Conservation (phyloP, 1,284 basidiomycete genomes). For the Ustilago trichophora region DNA sequence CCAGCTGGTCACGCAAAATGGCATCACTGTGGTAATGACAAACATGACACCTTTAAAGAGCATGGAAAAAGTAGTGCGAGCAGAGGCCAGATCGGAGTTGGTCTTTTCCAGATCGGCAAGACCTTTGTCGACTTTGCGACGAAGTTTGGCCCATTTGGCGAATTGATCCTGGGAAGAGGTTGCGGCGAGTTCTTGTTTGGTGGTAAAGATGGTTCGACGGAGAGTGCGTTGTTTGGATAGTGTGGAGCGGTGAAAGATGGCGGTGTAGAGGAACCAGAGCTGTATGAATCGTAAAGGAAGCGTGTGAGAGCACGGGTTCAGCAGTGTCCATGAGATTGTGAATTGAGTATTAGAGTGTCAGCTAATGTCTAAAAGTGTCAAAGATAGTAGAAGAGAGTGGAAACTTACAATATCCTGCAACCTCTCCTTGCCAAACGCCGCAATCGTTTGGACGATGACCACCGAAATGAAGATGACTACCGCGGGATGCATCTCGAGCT, state of each 20-base stretch:
- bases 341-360: too few species aligned
- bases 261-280: constrained; percentile 28
- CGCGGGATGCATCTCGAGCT: constrained; percentile 50
- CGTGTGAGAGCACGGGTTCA: background rate
- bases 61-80: constrained; percentile 46
- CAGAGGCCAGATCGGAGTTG: constrained; percentile 66
- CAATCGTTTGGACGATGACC: constrained; percentile 35
- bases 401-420: constrained; percentile 34
- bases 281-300: background rate
- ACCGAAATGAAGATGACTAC: constrained; percentile 49
- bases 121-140: constrained; percentile 89
- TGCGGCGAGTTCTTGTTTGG: constrained; percentile 83
- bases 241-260: constrained; percentile 44
- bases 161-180: constrained; percentile 98
- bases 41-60: constrained; percentile 58
- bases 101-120: constrained; percentile 90
- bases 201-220: constrained; percentile 68
- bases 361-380: too few species aligned
- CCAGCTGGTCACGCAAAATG: constrained; percentile 61
- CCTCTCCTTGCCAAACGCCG: constrained; percentile 41
- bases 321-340: too few species aligned
- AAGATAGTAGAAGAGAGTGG: too few species aligned
- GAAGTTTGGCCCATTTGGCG: constrained; percentile 95
- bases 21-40: constrained; percentile 55
- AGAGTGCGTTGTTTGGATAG: constrained; percentile 31